Evolutionary conservation across 345 rosid genomes (phyloP).

Genomic region (Dimocarpus longan): DNA sequence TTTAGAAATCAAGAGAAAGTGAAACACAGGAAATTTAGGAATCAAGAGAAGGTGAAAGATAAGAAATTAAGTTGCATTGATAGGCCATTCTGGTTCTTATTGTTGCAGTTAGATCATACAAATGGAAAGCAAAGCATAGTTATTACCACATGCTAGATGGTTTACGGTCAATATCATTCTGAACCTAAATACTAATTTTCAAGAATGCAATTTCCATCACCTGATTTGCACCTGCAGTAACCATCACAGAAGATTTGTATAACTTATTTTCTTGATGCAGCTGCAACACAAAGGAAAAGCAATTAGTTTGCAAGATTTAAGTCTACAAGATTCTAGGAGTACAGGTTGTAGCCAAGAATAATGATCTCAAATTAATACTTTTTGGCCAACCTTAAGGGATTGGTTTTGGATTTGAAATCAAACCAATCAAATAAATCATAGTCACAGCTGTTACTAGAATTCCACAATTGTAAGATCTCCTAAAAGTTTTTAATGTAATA

Average conservation of each 20-base stretch:
- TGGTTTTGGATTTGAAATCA: background rate
- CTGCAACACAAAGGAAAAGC: conserved; percentile 40
- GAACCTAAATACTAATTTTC: background rate
- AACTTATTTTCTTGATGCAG: conserved; percentile 71
- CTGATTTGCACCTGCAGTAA: conserved; percentile 99
- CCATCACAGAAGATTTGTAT: conserved; percentile 79
- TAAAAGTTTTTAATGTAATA: background rate
- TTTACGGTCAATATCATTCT: background rate
- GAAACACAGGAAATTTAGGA: background rate
- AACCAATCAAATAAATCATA: background rate
- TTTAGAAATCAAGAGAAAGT: background rate
- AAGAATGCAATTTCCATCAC: conserved; percentile 29
- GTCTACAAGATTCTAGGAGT: background rate
- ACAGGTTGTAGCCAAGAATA: background rate
- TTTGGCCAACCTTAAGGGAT: background rate
- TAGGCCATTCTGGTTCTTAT: background rate
- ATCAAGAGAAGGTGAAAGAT: conserved; percentile 3
- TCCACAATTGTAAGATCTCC: background rate
- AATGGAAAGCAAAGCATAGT: background rate
- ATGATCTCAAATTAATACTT: background rate
- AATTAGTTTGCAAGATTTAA: background rate
- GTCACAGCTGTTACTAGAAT: background rate
- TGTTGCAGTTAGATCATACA: background rate
- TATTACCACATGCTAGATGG: background rate
- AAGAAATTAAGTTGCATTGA: background rate